phyloP scores from a whole-genome alignment of 176 grass and related monocot species.

The Canna indica region DNA sequence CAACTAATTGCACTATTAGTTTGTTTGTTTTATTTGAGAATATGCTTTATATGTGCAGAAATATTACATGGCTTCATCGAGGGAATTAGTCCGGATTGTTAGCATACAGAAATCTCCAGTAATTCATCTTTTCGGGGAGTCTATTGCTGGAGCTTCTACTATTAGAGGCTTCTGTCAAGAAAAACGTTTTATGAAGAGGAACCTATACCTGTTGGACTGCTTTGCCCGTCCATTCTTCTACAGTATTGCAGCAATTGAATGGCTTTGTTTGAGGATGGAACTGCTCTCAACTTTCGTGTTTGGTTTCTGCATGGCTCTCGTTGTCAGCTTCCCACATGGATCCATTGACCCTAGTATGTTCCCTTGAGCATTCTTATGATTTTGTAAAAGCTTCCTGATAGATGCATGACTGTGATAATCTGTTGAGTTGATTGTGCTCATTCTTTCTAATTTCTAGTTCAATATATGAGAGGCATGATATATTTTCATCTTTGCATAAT shows the following conservation, averaged over 20 bases:
- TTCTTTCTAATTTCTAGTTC: no score
- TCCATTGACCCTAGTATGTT: constrained; percentile 97
- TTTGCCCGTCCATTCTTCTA: constrained; percentile 91
- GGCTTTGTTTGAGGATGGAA: constrained; percentile 96
- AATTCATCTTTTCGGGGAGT: constrained; percentile 95
- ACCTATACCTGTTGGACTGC: constrained; percentile 84
- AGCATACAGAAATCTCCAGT: constrained; percentile 97
- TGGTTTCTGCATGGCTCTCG: constrained; percentile 92
- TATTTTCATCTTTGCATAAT: not conserved
- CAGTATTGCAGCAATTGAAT: constrained; percentile 97
- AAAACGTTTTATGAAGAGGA: constrained; percentile 96
- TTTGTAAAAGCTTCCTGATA: constrained; percentile 9
- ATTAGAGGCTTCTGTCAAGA: constrained; percentile 97
- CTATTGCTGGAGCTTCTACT: constrained; percentile 85
- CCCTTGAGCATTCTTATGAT: not conserved
- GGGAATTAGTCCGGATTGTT: constrained; percentile 80
- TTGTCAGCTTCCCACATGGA: constrained; percentile 92
- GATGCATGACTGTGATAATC: not conserved
- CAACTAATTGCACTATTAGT: not conserved
- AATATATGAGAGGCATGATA: not conserved
- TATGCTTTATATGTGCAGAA: constrained; percentile 49
- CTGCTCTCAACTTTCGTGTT: constrained; percentile 92
- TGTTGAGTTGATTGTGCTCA: not conserved
- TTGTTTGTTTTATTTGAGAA: not conserved
- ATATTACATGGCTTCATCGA: constrained; percentile 99